These are phyloP conservation scores for Saccharata proteae DNA, from an alignment of 2,329 filamentous ascomycete species.

Conservation along the genomic window DNA sequence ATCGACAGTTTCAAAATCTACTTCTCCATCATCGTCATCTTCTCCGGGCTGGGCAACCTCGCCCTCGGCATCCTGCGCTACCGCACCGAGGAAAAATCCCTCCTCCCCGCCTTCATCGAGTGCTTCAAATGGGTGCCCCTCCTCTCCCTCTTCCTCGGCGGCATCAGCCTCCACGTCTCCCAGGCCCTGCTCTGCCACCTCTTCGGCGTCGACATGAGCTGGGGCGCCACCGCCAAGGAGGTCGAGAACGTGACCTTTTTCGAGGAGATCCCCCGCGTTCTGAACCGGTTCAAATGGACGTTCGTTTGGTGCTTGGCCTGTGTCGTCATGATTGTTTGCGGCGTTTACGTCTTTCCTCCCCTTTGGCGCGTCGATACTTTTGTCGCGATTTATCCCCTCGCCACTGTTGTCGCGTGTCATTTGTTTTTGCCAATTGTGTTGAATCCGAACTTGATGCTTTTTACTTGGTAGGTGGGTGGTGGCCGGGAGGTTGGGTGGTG, in stretches of 20 bases:
- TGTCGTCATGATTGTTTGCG: slow-evolving; percentile 37
- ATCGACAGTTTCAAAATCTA: slow-evolving; percentile 66
- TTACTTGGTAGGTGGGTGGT: slow-evolving; percentile 42
- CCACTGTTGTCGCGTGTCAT: slow-evolving; percentile 40
- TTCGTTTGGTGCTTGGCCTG: slow-evolving; percentile 38
- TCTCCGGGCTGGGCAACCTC: slow-evolving; percentile 63
- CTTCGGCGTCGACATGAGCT: slow-evolving; percentile 31
- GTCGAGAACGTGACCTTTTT: slow-evolving; percentile 45
- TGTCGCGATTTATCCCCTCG: slow-evolving; percentile 48
- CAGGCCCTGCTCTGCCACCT: slow-evolving; percentile 29
- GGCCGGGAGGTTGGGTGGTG: too few species aligned
- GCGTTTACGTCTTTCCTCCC: slow-evolving; percentile 33
- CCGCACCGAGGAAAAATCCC: slow-evolving; percentile 50
- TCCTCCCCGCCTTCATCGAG: slow-evolving; percentile 41
- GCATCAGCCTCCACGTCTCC: slow-evolving; percentile 27
- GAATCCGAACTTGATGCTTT: slow-evolving; percentile 53
- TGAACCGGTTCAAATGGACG: slow-evolving; percentile 45
- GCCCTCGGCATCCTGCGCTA: slow-evolving; percentile 62
- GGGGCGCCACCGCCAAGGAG: slow-evolving; percentile 49
- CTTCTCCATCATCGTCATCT: slow-evolving; percentile 69
- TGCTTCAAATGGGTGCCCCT: slow-evolving; percentile 55
- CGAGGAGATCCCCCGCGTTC: slow-evolving; percentile 42
- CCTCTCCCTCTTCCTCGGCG: slow-evolving; percentile 28
- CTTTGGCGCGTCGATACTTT: slow-evolving; percentile 47
- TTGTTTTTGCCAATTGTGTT: slow-evolving; percentile 47